Evolutionary conservation across 768 basidiomycete species (phyloP), one percentile per base, ranked within the genome.

Genomic region (Botryobasidium botryosum): DNA sequence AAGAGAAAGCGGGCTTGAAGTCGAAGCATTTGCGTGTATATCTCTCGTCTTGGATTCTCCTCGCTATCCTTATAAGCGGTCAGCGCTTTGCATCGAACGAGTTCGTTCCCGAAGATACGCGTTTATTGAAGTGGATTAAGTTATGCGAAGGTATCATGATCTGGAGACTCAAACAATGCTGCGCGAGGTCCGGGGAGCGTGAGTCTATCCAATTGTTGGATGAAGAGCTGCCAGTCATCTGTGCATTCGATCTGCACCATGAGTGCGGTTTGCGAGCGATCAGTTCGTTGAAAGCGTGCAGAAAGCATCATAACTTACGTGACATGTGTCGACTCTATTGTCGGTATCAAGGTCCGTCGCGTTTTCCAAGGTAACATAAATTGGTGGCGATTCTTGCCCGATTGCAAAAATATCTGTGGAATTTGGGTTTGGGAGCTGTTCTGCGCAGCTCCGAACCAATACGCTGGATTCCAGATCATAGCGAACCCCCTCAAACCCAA

Each of bases 1-100:
- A 61, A 50, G 36, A 24, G 49, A 38, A 50, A 49, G 29, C 49
- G 40, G 15, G 26, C 25, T 31, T 42, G 27, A 42, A n/a, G n/a
- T n/a, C n/a, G n/a, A n/a, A n/a, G n/a, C n/a, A n/a, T n/a, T n/a
- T n/a, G n/a, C n/a, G n/a, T n/a, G n/a, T n/a, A n/a, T n/a, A n/a
- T n/a, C n/a, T n/a, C n/a, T n/a, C n/a, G n/a, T n/a, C n/a, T n/a
- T n/a, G n/a, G n/a, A n/a, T n/a, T n/a, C n/a, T n/a, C n/a, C n/a
- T n/a, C n/a, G n/a, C n/a, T n/a, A n/a, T n/a, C n/a, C n/a, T n/a
- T n/a, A n/a, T n/a, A n/a, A n/a, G n/a, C n/a, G n/a, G n/a, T n/a
- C n/a, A n/a, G n/a, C n/a, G n/a, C n/a, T n/a, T n/a, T n/a, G n/a
- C n/a, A n/a, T n/a, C n/a, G n/a, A n/a, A n/a, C n/a, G n/a, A n/a